A percentile compares a stretch with the other conserved stretches of the same genome.
These are phyloP conservation scores for Aspergillus fischeri DNA, from an alignment of 2,329 filamentous ascomycete species.

Conservation along the genomic window DNA sequence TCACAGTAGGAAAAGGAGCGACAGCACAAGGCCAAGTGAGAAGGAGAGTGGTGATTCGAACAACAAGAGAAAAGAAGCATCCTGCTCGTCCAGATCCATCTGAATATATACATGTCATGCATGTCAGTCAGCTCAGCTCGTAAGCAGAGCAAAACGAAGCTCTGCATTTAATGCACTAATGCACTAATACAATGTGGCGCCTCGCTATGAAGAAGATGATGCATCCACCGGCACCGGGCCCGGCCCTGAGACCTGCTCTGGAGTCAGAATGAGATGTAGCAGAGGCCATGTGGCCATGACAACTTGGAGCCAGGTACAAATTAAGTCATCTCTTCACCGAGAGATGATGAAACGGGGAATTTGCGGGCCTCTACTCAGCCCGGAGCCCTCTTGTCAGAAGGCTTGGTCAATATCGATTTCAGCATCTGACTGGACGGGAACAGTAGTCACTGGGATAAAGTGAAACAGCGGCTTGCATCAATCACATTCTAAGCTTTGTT, in stretches of 20 bases:
- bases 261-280: background rate
- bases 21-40: background rate
- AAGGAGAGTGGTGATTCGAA: background rate
- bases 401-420: background rate
- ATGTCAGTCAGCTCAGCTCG: background rate
- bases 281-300: background rate
- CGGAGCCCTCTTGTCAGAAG: background rate
- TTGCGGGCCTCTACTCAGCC: too few species aligned
- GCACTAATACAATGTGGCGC: conserved; percentile 12
- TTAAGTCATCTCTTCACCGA: background rate
- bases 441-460: background rate
- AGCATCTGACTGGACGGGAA: background rate
- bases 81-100: background rate
- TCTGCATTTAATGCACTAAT: background rate
- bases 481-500: background rate
- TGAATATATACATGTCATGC: background rate
- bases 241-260: conserved; percentile 16
- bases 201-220: conserved; percentile 19
- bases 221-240: conserved; percentile 29
- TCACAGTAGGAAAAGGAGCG: background rate
- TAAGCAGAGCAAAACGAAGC: background rate
- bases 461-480: background rate
- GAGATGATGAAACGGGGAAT: too few species aligned
- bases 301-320: background rate
- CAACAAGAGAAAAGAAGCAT: background rate